Base-by-base conservation (phyloP, 2,329 filamentous ascomycete species). In the Colletotrichum spinosum region DNA sequence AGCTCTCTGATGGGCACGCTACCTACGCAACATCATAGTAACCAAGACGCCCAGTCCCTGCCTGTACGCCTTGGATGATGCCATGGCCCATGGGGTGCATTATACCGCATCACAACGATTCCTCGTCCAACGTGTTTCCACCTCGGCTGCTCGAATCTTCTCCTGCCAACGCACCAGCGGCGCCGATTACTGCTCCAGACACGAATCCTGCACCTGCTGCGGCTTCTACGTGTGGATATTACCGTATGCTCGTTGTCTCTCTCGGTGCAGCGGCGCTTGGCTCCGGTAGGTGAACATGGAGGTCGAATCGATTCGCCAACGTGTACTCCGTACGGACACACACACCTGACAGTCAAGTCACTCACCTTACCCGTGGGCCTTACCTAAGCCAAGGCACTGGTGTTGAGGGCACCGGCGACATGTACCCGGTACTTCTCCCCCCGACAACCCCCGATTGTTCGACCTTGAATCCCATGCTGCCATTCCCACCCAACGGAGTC, bases 381-480 rank as follows among this genome's bases (percentile, higher is more conserved):
- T 41, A 41, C 38, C 9, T 41, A 41, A 41, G 38, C 38, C 3
- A 46, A n/a, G 44, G 7, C 25, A 17, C 9, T 8, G 35, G 48
- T 53, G 48, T 17, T 44, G 42, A 44, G 44, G 9, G 44, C 44
- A n/a, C 15, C 44, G n/a, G 17, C 7, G 9, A 25, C n/a, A 63
- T 25, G 63, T 66, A 63, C 48, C 48, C 2, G 58, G 13, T 53
- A 66, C 63, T 53, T 57, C 17, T 41, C 45, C 35, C 35, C 52
- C 17, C 62, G 45, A 65, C 51, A 61, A 53, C 61, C 17, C 39
- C 52, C 58, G 38, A 17, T 38, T 4, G 45, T 61, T 61, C 45
- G 50, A 55, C 35, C 39, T 65, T 51, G 45, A 65, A 65, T 56
- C 33, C 62, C 51, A 65, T 62, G 51, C 51, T 35, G 51, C 56